A percentile compares a stretch with the other conserved stretches of the same genome.
phyloP scores from a whole-genome alignment of 2,329 filamentous ascomycete genomes.

The Pyrenophora graminea region DNA sequence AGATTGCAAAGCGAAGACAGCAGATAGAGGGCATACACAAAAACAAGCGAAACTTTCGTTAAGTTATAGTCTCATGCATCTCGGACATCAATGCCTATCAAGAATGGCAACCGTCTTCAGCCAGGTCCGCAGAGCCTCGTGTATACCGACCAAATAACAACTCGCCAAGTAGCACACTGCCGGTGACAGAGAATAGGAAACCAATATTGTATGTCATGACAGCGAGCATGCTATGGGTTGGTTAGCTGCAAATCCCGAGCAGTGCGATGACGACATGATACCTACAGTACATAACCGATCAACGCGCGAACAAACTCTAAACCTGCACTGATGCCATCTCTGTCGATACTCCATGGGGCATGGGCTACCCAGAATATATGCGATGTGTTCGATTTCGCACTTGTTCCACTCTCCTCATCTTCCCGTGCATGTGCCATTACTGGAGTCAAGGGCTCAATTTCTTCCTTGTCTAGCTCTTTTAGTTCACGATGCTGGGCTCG shows the following conservation, averaged over 20 bases:
- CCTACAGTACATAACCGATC: slow-evolving; percentile 38
- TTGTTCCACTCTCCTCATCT: background rate
- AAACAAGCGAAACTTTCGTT: too few species aligned
- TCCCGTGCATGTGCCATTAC: background rate
- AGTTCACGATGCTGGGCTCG: slow-evolving; percentile 10
- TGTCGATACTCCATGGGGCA: slow-evolving; percentile 25
- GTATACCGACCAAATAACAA: slow-evolving; percentile 36
- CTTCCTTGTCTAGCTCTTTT: slow-evolving; percentile 16
- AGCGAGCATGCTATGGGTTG: slow-evolving; percentile 31
- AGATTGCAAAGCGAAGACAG: too few species aligned
- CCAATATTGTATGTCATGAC: slow-evolving; percentile 42
- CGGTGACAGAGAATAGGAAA: slow-evolving; percentile 36
- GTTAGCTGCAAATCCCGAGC: background rate
- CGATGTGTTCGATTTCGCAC: background rate
- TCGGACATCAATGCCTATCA: slow-evolving; percentile 2
- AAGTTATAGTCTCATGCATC: too few species aligned
- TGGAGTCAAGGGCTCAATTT: slow-evolving; percentile 27
- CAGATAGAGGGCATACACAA: too few species aligned
- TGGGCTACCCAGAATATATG: slow-evolving; percentile 25
- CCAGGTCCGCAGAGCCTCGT: slow-evolving; percentile 20
- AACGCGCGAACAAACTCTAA: slow-evolving; percentile 33
- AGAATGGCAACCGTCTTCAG: slow-evolving; percentile 36
- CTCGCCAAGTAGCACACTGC: slow-evolving; percentile 36
- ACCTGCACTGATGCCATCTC: slow-evolving; percentile 23
- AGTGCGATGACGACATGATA: background rate